Base-by-base conservation (phyloP, 2,329 filamentous ascomycete genomes). In the Cryphonectria naterciae region DNA sequence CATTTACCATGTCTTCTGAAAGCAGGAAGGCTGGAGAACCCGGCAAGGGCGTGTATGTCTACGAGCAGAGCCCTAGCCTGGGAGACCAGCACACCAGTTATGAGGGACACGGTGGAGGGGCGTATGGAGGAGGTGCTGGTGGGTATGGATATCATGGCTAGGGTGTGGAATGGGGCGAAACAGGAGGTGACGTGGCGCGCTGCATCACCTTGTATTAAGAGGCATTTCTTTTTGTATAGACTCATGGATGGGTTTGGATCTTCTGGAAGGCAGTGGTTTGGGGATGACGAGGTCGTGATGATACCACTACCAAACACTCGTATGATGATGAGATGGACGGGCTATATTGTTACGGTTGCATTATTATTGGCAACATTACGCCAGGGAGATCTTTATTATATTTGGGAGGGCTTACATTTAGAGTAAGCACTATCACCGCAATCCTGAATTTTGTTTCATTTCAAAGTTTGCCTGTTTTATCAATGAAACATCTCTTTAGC, bases 1-100 rank as follows among this genome's bases (percentile, higher is more conserved):
- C 69, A 11, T 62, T 70, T 28, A 54, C 58, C 37, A 61, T 70
- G 69, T 65, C 19, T 41, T 43, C 62, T 32, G 41, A 65, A n/a
- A 65, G 39, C 41, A 32, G 15, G n/a, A 46, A 65, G 25, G 4
- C 17, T 6, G 41, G 32, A 6, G 46, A 22, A 1, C 7, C 15
- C 2, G 32, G 11, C 28, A 65, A 54, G 28, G 28, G 32, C 7
- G n/a, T 43, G 5, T 54, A 52, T n/a, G 43, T n/a, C 28, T 65
- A 65, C 28, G 28, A 65, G 41, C 63, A 52, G 28, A 25, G 17
- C 8, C 25, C 39, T 8, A 32, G 25, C 25, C 25, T 32, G 62
- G 43, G n/a, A 41, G 41, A 65, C 15, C 41, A 65, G 37, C 15
- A 28, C 17, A 35, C 25, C 13, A 65, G 62, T 17, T 49, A n/a